phyloP scores from a whole-genome alignment of 805 yeast genomes.

The Wickerhamomyces hampshirensis region DNA sequence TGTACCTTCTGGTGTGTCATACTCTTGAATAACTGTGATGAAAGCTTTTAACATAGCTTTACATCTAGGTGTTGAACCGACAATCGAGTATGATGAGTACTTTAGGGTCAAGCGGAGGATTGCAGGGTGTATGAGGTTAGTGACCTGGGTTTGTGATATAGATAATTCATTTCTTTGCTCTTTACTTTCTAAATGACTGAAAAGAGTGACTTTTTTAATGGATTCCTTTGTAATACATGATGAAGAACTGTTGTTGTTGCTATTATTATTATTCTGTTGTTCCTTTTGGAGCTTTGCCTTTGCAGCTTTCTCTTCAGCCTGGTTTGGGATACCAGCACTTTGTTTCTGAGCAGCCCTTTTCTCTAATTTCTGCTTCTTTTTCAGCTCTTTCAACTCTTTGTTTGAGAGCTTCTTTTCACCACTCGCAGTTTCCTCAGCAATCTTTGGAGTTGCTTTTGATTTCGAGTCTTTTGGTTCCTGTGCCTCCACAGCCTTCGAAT shows the following conservation, averaged over 20 bases:
- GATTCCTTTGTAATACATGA: slow-evolving; percentile 34
- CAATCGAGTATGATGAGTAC: slow-evolving; percentile 76
- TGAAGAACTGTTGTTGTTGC: slow-evolving; percentile 1
- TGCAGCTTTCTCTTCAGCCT: slow-evolving; percentile 29
- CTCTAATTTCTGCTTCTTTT: slow-evolving; percentile 87
- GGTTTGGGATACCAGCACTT: slow-evolving; percentile 49
- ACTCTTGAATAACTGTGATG: slow-evolving; percentile 72
- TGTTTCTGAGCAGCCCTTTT: slow-evolving; percentile 86
- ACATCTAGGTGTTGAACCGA: slow-evolving; percentile 87
- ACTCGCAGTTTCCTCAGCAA: slow-evolving; percentile 2
- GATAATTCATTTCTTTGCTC: slow-evolving; percentile 56
- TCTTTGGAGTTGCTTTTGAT: neutral
- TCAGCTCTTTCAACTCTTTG: slow-evolving; percentile 81
- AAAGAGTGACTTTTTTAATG: slow-evolving; percentile 52
- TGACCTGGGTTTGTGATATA: slow-evolving; percentile 18
- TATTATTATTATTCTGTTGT: slow-evolving; percentile 30
- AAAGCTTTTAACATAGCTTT: slow-evolving; percentile 81
- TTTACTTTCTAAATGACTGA: slow-evolving; percentile 75
- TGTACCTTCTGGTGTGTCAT: slow-evolving; percentile 79
- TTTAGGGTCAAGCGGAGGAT: slow-evolving; percentile 74
- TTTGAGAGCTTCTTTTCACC: slow-evolving; percentile 44
- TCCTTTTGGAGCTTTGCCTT: slow-evolving; percentile 36
- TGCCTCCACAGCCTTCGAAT: neutral
- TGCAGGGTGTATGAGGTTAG: slow-evolving; percentile 75
- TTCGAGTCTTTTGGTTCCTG: slow-evolving; percentile 1